Percentiles rank a stretch among this genome's conserved stretches.
These are phyloP conservation scores for Cyclotella cryptica DNA, from an alignment of 108 stramenopile genomes.

Conservation along the genomic window DNA sequence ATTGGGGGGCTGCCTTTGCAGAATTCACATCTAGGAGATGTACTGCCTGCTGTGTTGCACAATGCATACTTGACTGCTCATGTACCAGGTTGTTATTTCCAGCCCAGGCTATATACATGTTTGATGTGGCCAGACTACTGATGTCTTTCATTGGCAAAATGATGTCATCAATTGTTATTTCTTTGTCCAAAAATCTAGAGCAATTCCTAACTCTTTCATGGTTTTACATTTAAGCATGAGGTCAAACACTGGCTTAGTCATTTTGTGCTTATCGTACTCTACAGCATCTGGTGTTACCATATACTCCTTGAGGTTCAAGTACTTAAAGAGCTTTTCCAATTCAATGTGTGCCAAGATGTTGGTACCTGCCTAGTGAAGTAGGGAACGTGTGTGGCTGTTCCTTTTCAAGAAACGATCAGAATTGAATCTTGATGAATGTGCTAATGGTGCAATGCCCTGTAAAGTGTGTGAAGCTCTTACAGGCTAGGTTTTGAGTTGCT, in stretches of 20 bases:
- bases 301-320: too few relatives aligned
- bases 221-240: background rate
- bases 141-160: background rate
- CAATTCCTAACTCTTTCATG: background rate
- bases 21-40: background rate
- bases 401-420: too few relatives aligned
- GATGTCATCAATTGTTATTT: background rate
- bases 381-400: too few relatives aligned
- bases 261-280: too few relatives aligned
- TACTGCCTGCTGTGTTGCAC: constrained; percentile 18
- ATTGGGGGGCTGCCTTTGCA: background rate
- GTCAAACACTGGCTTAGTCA: background rate
- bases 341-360: too few relatives aligned
- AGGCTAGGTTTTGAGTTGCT: too few relatives aligned
- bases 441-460: too few relatives aligned
- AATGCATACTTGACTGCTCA: background rate
- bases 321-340: too few relatives aligned
- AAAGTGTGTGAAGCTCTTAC: too few relatives aligned
- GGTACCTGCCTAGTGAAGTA: too few relatives aligned
- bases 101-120: background rate
- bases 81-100: background rate
- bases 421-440: too few relatives aligned
- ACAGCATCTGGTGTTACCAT: too few relatives aligned
- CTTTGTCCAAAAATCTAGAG: background rate
- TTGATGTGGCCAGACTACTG: background rate